Evolutionary conservation across 208 protist species (phyloP), one percentile per base, ranked within the genome.

Genomic region (Acanthamoeba lenticulata): DNA sequence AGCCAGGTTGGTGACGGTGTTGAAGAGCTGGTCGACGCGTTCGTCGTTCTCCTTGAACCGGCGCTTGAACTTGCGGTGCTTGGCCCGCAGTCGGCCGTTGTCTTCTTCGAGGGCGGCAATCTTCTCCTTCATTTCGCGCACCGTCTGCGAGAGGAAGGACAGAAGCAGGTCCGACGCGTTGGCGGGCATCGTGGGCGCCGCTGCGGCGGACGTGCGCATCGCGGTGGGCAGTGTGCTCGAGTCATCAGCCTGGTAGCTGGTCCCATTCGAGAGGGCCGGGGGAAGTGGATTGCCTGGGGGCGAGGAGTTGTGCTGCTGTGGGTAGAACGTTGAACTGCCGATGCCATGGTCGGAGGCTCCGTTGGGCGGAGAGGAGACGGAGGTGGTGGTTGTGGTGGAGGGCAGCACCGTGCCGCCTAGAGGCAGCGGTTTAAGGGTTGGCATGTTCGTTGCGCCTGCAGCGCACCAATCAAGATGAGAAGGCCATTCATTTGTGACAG

Each of bases 111-210:
- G 38, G 34, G 69, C 17, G 11, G 36, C 44, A 36, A 79, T 79
- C 69, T 79, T 79, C 69, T 79, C 69, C 38, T 79, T 79, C 69
- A 79, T 79, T 29, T 79, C 69, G 32, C 69, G 32, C 36, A 79
- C 69, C 15, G 69, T 79, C 69, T 79, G 69, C 38, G 69, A 44
- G 38, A 79, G 69, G 38, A 79, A 79, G 1, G 69, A 79, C 36
- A 79, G 69, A 17, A 79, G 69, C 69, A 79, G 38, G 36, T 79
- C 69, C 3, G 69, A 79, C 13, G 69, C 69, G 36, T 45, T 79
- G 69, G 36, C 69, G 15, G 36, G 15, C 11, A 21, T 11, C 21
- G 15, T 21, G 21, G 52, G 21, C 15, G 52, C 21, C 52, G 52
- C 52, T 60, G 52, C 15, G 21, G 11, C 21, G 15, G 52, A 21